These are phyloP conservation scores for Catunica adiposa DNA, from an alignment of 2,329 filamentous ascomycete species.

Conservation along the genomic window DNA sequence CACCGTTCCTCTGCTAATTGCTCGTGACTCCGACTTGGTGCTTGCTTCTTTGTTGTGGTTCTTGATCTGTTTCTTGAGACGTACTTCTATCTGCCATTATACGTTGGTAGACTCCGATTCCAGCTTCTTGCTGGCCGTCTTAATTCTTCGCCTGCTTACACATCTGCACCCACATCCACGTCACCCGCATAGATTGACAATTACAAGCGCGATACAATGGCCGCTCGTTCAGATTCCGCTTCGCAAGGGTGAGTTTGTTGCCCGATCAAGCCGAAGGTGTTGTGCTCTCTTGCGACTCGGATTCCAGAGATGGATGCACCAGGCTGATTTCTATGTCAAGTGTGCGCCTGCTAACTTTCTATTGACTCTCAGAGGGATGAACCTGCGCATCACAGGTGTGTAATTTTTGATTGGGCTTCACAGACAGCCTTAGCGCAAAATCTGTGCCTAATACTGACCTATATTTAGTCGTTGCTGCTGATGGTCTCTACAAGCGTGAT, in stretches of 20 bases:
- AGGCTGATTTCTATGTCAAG: too few species aligned
- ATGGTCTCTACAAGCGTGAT: slow-evolving; percentile 97
- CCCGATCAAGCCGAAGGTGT: not conserved
- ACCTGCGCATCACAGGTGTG: slow-evolving; percentile 86
- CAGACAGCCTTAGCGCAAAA: not conserved
- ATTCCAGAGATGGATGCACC: too few species aligned
- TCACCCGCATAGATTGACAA: not conserved
- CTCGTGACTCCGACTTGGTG: not conserved
- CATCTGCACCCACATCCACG: not conserved
- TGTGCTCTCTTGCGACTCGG: too few species aligned
- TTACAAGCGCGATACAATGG: slow-evolving; percentile 4
- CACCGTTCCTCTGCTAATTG: not conserved
- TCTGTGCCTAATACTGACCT: slow-evolving; percentile 18
- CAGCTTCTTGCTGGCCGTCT: not conserved
- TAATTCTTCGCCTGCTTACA: not conserved
- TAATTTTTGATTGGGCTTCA: slow-evolving; percentile 16
- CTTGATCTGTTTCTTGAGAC: not conserved
- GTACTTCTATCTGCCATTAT: slow-evolving; percentile 4
- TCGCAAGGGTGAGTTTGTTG: slow-evolving; percentile 15
- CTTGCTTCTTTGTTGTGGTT: not conserved
- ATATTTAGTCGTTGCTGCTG: slow-evolving; percentile 78
- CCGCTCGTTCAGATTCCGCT: slow-evolving; percentile 9
- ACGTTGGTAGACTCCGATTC: not conserved
- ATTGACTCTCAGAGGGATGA: slow-evolving; percentile 46
- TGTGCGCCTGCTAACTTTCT: slow-evolving; percentile 20